Base-by-base conservation (phyloP, 345 rosid species). In the Erucastrum elatum region DNA sequence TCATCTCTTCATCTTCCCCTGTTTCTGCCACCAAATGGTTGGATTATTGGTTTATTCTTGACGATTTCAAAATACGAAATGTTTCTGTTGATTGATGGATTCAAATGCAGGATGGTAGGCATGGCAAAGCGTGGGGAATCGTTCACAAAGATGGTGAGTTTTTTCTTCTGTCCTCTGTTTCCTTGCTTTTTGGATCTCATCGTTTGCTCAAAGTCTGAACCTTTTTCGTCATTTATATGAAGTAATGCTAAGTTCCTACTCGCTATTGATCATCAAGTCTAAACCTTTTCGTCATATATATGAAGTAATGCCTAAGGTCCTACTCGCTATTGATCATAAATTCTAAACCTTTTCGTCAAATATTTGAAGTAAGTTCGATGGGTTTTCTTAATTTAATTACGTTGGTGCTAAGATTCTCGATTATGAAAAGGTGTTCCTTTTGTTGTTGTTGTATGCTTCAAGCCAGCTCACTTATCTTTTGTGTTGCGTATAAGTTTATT, bases 121-220 rank as follows among this genome's bases (percentile, higher is more conserved):
- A 93, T 82, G 99, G 98, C 30, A 95, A 93, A 80, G 99, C 99
- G 1, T 95, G 99, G 99, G 98, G 99, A 2, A 34, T 91, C 69
- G 96, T 87, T 86, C 88, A 89, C 83, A 95, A 87, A 82, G 88
- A 90, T 29, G 98, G 99, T 95, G 29, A 84, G 93, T 82, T n/a
- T 75, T 21, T 21, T 71, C 11, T 73, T 7, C 26, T 8, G 29
- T 77, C 33, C 25, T 37, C 37, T 13, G 55, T 46, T 46, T 12
- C 21, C 21, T 21, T 21, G 21, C 21, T 21, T 21, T 21, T 21
- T 21, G 21, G 21, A 21, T 21, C 21, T 21, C 21, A 21, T 53
- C 26, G 3, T 51, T 53, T 53, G 56, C 62, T 64, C 66, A 11
- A 27, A 30, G 41, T 31, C 39, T 41, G 3, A 10, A 41, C 44